Evolutionary conservation across 192 early-diverging fungal species (phyloP), one percentile per base, ranked within the genome.

Genomic region (Backusella parvicylindrica): DNA sequence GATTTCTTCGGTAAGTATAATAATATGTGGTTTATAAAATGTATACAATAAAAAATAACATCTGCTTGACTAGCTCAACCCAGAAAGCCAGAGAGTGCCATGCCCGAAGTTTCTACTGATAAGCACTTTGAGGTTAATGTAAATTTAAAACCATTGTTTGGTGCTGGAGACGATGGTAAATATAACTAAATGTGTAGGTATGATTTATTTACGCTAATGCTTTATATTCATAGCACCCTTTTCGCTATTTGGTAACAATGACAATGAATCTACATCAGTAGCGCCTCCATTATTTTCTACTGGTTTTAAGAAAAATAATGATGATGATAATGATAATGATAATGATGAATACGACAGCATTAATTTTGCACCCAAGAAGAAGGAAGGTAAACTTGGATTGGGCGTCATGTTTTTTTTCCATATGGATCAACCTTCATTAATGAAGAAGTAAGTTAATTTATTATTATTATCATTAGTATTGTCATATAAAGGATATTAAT

Each of bases 191-290:
- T 49, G 23, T 2, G 4, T 43, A 9, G 26, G 0, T 11, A 63
- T 63, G 11, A 60, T n/a, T 7, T 7, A 37, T 37, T 26, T 26
- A 5, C 1, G 12, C 26, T 63, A 63, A 63, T 12, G 6, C 30
- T 9, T 23, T 6, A 43, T 18, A 53, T 15, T 13, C 28, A 47
- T 76, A 68, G 81, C 76, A 32, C 76, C 78, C 11, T 87, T 87
- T 73, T 85, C 80, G 37, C 23, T 87, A 31, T 87, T 87, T 73
- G 86, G 75, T 3, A 81, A 78, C 31, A 75, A 81, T 30, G 82
- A 85, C 2, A 78, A 47, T 47, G 53, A 38, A 68, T 12, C 35
- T 36, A 23, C 23, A 38, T 21, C 32, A 68, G 6, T 21, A 21
- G 13, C 32, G 15, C 66, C 68, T 18, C 7, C 28, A 66, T 18